These are phyloP conservation scores for Paramarasmius palmivorus DNA, from an alignment of 1,284 basidiomycete species.

Conservation along the genomic window DNA sequence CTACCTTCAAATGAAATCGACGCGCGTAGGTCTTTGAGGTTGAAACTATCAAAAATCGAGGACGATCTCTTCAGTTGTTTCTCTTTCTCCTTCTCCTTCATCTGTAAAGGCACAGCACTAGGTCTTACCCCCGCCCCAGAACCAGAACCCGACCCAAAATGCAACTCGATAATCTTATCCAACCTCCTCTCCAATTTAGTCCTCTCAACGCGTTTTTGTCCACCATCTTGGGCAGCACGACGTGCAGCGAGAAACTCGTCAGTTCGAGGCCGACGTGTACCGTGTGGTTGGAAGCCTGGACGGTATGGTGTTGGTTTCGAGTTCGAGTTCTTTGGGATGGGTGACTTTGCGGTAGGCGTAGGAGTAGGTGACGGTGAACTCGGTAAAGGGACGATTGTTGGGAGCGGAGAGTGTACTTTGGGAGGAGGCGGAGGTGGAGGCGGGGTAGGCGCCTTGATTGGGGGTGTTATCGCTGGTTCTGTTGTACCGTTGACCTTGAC, in stretches of 20 bases:
- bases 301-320: constrained; percentile 58
- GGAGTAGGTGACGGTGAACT: constrained; percentile 29
- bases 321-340: background rate
- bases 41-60: constrained; percentile 68
- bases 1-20: constrained; percentile 50
- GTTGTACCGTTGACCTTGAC: constrained; percentile 2
- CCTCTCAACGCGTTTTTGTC: constrained; percentile 61
- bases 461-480: background rate
- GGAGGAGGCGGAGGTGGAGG: constrained; percentile 23
- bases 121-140: constrained; percentile 2
- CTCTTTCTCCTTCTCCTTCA: too few relatives aligned
- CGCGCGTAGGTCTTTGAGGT: background rate
- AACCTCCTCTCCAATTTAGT: constrained; percentile 80
- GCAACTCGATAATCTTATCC: constrained; percentile 83
- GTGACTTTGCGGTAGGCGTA: constrained; percentile 20
- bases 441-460: constrained; percentile 1
- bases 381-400: constrained; percentile 26
- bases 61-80: constrained; percentile 54
- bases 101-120: constrained; percentile 19
- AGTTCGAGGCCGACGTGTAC: constrained; percentile 68
- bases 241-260: constrained; percentile 75
- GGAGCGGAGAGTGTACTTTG: constrained; percentile 19
- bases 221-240: constrained; percentile 52
- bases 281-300: constrained; percentile 82
- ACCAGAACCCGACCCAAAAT: constrained; percentile 77